Conservation (phyloP, 805 yeast genomes). For the Zygoascus tannicola region DNA sequence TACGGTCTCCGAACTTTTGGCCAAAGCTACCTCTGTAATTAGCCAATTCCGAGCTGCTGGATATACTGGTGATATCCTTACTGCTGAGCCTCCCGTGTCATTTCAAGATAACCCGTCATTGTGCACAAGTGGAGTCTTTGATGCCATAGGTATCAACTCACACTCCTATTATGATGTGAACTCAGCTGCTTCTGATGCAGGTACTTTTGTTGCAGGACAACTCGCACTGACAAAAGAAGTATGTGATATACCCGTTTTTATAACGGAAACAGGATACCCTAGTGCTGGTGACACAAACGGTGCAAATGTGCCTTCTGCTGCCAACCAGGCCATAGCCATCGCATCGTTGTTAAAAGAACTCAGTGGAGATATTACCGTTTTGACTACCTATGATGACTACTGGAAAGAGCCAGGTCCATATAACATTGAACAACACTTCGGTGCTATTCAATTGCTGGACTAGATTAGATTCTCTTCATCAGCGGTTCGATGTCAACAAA, state of each 20-base stretch:
- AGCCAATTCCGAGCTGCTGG: constrained; percentile 54
- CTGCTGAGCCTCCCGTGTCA: constrained; percentile 83
- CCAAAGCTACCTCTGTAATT: constrained; percentile 59
- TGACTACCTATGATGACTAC: constrained; percentile 72
- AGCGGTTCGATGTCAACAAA: no score
- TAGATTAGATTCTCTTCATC: no score
- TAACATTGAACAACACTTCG: constrained; percentile 82
- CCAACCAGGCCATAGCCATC: constrained; percentile 65
- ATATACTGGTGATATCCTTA: constrained; percentile 64
- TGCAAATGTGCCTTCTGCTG: constrained; percentile 56
- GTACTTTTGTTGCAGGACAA: constrained; percentile 60
- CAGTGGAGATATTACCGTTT: constrained; percentile 46
- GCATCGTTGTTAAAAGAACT: constrained; percentile 48
- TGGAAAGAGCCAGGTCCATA: constrained; percentile 85
- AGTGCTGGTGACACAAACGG: constrained; percentile 65
- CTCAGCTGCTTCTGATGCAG: constrained; percentile 58
- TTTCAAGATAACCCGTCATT: constrained; percentile 54
- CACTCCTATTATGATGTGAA: constrained; percentile 70
- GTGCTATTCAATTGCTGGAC: constrained; percentile 32
- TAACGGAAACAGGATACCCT: constrained; percentile 90
- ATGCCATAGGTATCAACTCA: constrained; percentile 77
- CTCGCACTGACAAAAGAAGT: constrained; percentile 40
- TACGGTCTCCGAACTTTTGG: constrained; percentile 50
- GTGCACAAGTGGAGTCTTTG: constrained; percentile 62
- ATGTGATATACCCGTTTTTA: constrained; percentile 48